Percentiles rank a stretch among this genome's conserved stretches.
These are phyloP conservation scores for Fusarium acutatum DNA, from an alignment of 2,329 filamentous ascomycete species.

Conservation along the genomic window DNA sequence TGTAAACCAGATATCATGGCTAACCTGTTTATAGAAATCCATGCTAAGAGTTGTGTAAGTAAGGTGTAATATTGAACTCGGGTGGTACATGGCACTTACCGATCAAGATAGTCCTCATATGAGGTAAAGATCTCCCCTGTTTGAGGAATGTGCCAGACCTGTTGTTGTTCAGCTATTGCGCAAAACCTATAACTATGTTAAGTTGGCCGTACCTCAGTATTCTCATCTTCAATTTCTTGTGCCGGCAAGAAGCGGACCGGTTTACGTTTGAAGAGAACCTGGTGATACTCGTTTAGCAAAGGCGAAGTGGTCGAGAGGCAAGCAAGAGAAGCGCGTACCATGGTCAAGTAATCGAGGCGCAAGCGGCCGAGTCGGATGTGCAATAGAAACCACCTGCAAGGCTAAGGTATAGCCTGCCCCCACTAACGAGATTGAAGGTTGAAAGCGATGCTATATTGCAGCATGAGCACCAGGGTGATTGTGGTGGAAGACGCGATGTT, in stretches of 20 bases:
- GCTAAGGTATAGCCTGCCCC: slow-evolving; percentile 40
- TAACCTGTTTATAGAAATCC: slow-evolving; percentile 92
- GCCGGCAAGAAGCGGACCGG: slow-evolving; percentile 83
- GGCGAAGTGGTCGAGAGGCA: not conserved
- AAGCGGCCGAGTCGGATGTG: slow-evolving; percentile 20
- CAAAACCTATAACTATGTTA: slow-evolving; percentile 8
- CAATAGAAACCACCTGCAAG: slow-evolving; percentile 36
- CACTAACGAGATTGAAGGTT: slow-evolving; percentile 39
- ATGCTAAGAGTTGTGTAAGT: slow-evolving; percentile 62
- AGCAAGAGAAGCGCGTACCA: slow-evolving; percentile 28
- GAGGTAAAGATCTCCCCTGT: slow-evolving; percentile 90
- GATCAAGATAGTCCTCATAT: slow-evolving; percentile 86
- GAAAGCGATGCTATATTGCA: slow-evolving; percentile 17
- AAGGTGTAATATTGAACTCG: not conserved
- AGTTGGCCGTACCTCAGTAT: slow-evolving; percentile 72
- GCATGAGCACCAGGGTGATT: slow-evolving; percentile 28
- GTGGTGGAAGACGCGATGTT: slow-evolving; percentile 14
- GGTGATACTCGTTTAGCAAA: slow-evolving; percentile 10
- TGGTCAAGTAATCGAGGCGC: slow-evolving; percentile 30
- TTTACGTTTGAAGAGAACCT: slow-evolving; percentile 98
- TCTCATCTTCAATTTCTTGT: slow-evolving; percentile 79
- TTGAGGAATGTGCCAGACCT: slow-evolving; percentile 93
- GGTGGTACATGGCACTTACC: slow-evolving; percentile 63
- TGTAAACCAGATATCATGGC: slow-evolving; percentile 34
- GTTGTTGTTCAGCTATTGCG: slow-evolving; percentile 26